Conservation (phyloP, 1,284 basidiomycete species). For the Crucibulum parvulum region DNA sequence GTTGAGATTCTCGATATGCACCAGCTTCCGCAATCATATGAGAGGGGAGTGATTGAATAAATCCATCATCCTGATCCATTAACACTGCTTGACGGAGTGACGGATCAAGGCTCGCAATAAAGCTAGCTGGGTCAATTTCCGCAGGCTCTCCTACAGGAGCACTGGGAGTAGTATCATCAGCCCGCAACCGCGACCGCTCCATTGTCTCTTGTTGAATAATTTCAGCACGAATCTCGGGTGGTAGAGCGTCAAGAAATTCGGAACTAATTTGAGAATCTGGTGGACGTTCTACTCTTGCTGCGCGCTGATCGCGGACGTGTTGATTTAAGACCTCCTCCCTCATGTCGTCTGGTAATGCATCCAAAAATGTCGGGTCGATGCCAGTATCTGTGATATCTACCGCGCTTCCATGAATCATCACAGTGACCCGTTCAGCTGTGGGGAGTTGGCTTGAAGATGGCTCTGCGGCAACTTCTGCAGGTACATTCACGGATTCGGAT, state of each 20-base stretch:
- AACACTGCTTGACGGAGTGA: slow-evolving; percentile 87
- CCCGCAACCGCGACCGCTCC: slow-evolving; percentile 75
- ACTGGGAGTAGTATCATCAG: slow-evolving; percentile 48
- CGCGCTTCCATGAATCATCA: slow-evolving; percentile 90
- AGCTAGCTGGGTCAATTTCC: slow-evolving; percentile 87
- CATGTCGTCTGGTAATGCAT: slow-evolving; percentile 98
- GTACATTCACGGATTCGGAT: slow-evolving; percentile 19
- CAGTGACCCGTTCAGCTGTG: slow-evolving; percentile 68
- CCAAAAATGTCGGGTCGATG: slow-evolving; percentile 97
- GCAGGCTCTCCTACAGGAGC: slow-evolving; percentile 54
- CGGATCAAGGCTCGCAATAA: slow-evolving; percentile 89
- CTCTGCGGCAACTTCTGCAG: slow-evolving; percentile 24
- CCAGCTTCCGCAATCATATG: slow-evolving; percentile 87
- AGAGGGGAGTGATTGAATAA: slow-evolving; percentile 81
- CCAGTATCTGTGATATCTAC: slow-evolving; percentile 99
- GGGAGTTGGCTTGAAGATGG: slow-evolving; percentile 27
- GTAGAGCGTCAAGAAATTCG: slow-evolving; percentile 96
- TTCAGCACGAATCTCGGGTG: slow-evolving; percentile 95
- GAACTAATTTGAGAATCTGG: slow-evolving; percentile 89
- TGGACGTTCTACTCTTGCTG: slow-evolving; percentile 74
- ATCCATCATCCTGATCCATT: slow-evolving; percentile 85
- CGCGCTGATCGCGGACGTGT: slow-evolving; percentile 91
- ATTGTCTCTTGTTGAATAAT: slow-evolving; percentile 94
- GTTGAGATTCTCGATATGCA: slow-evolving; percentile 61
- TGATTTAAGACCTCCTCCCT: slow-evolving; percentile 98